phyloP scores from a whole-genome alignment of 345 rosid genomes.

The Iberis pinnata region DNA sequence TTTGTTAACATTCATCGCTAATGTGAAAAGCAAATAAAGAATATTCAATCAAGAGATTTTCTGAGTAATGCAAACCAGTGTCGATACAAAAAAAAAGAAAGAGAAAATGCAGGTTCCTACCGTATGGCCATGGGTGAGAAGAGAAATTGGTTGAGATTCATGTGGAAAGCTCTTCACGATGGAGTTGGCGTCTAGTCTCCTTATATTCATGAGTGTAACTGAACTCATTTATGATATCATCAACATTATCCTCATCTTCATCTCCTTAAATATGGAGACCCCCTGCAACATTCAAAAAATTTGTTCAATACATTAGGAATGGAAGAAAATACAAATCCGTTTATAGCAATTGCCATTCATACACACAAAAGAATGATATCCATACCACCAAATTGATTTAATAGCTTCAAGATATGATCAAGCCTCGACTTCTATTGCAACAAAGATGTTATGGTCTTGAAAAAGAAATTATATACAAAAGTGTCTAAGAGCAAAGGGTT shows the following conservation, averaged over 20 bases:
- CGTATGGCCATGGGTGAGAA: conserved; percentile 77
- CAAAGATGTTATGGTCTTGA: no score
- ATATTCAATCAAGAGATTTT: background rate
- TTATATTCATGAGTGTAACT: conserved; percentile 56
- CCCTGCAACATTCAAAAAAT: conserved; percentile 43
- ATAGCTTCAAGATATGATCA: no score
- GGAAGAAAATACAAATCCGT: background rate
- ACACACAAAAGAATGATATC: background rate
- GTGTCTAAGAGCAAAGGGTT: no score
- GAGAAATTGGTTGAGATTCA: conserved; percentile 92
- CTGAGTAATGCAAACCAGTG: conserved; percentile 2
- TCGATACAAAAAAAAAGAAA: background rate
- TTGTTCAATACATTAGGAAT: conserved; percentile 4
- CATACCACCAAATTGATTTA: no score
- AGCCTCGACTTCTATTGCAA: no score
- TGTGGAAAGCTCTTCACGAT: conserved; percentile 82
- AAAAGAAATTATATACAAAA: no score
- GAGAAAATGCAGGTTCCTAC: conserved; percentile 38
- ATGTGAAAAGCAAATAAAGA: conserved; percentile 6
- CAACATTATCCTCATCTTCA: conserved; percentile 95
- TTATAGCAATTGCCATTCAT: no score
- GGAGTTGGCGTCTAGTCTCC: conserved; percentile 65
- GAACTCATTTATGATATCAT: conserved; percentile 94
- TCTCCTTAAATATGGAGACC: conserved; percentile 93
- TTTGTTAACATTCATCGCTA: no score